Conservation (phyloP, 345 rosid genomes). For the Camelina neglecta region DNA sequence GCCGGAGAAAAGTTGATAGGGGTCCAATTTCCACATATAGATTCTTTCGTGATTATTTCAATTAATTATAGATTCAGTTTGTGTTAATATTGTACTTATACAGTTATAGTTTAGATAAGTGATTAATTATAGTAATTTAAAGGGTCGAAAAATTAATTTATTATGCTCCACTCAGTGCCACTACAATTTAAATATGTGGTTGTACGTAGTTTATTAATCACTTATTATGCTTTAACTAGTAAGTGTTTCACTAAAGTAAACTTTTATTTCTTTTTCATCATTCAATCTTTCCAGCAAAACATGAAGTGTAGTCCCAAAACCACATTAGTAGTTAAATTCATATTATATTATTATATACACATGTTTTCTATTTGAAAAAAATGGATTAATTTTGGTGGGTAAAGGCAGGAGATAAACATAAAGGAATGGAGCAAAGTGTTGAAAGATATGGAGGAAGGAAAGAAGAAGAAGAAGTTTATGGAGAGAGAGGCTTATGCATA, state of each 20-base stretch:
- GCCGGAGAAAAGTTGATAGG: slow-evolving; percentile 21
- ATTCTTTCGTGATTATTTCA: slow-evolving; percentile 15
- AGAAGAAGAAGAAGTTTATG: slow-evolving; percentile 54
- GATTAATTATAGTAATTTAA: background rate
- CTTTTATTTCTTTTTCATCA: background rate
- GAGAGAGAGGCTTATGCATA: slow-evolving; percentile 77
- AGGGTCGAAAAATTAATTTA: background rate
- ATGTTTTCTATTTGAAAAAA: background rate
- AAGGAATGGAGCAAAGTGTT: slow-evolving; percentile 65
- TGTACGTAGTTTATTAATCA: background rate
- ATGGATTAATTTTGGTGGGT: slow-evolving; percentile 15
- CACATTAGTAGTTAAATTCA: background rate
- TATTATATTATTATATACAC: background rate
- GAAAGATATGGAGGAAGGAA: slow-evolving; percentile 58
- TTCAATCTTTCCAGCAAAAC: slow-evolving; percentile 24
- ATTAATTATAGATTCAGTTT: background rate
- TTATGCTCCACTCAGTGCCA: slow-evolving; percentile 13
- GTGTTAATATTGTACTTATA: background rate
- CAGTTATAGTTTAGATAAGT: background rate
- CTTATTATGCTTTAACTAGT: slow-evolving; percentile 1
- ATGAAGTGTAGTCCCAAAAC: slow-evolving; percentile 1
- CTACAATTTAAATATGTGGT: slow-evolving; percentile 12
- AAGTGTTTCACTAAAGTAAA: slow-evolving; percentile 22
- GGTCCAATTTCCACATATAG: slow-evolving; percentile 11
- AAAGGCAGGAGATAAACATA: slow-evolving; percentile 78